Base-by-base conservation (phyloP, 169 alveolate species). In the Eimeria acervulina region DNA sequence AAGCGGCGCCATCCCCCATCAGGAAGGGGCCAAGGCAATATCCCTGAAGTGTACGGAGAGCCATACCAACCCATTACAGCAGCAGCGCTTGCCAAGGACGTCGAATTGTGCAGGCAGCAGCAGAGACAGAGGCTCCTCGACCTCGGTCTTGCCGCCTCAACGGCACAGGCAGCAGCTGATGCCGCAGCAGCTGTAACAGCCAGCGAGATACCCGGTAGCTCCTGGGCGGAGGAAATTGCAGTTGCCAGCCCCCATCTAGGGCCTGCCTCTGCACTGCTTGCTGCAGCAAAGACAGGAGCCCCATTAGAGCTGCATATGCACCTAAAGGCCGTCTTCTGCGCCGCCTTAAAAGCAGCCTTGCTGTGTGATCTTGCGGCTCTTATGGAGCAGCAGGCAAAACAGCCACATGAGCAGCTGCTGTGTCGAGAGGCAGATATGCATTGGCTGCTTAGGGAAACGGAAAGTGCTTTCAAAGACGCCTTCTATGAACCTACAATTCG, bases 161-260 rank as follows among this genome's bases (percentile, higher is more conserved):
- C 63, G 31, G 93, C 93, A 19, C 44, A 52, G 74, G 93, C 93
- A 85, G 93, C 61, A 59, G 93, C 93, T 33, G 93, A 85, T 59
- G 93, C 93, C 42, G 59, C 78, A 55, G 93, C 93, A 33, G 93
- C 93, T 17, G 93, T 44, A 33, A 23, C 36, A 33, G 78, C 93
- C 5, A 23, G 80, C 40, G 63, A 85, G 17, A 55, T 51, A 23
- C 93, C 21, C 59, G 44, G 80, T 36, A 59, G 80, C 59, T 55
- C 93, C 33, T 85, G 93, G 93, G 93, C 93, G 28, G 93, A 85
- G n/a, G 80, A 85, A 44, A 26, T 85, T 33, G 93, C 93, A 31
- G 93, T 40, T 28, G 55, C 74, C 26, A 10, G 44, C 78, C 93
- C 78, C 10, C 21, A 68, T 59, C 78, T 85, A 38, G 93, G 93